Base-by-base conservation (phyloP, 495 filamentous ascomycete species). In the Hypoxylon perforatum region DNA sequence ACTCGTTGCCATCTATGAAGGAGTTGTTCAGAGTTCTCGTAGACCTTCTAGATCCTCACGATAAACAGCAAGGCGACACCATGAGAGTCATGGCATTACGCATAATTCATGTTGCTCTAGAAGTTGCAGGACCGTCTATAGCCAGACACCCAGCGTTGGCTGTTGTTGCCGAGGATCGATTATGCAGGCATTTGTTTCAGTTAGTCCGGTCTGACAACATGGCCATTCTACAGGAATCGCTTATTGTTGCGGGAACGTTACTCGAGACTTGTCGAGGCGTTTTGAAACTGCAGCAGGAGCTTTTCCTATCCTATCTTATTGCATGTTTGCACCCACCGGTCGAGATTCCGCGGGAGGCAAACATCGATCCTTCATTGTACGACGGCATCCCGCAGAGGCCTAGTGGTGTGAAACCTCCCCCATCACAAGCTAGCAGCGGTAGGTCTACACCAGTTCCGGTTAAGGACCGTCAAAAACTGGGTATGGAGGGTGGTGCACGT, bases 51-150 rank as follows among this genome's bases (percentile, higher is more conserved):
- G 93, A 98, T 69, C 95, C 95, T 1, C 92, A 98, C 67, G 94
- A 97, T 70, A 87, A 87, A 39, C 91, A 93, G 66, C 92, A 97
- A 76, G 93, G 92, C 12, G 95, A 99, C 73, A 88, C 92, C 8
- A 96, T 97, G 90, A 86, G 94, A 66, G 92, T 98, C 19, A 98
- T 98, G 93, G 95, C 96, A 5, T 80, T 99, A 54, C 86, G 96
- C 30, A 97, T 99, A 59, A 96, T 98, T 59, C 95, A 98, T 81
- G 95, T 99, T 33, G 94, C 95, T 10, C 84, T 99, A 38, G 95
- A 99, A 74, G 94, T 98, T 59, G 94, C 95, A 19, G 95, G 95
- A 0, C 94, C 95, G 1, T 96, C 94, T 0, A 98, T 99, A 71
- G 92, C 93, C 46, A 91, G 91, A 59, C 96, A 99, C 74, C 93